These are phyloP conservation scores for Dysphania ambrosioides DNA, from an alignment of 148 eudicot genomes.

Conservation along the genomic window DNA sequence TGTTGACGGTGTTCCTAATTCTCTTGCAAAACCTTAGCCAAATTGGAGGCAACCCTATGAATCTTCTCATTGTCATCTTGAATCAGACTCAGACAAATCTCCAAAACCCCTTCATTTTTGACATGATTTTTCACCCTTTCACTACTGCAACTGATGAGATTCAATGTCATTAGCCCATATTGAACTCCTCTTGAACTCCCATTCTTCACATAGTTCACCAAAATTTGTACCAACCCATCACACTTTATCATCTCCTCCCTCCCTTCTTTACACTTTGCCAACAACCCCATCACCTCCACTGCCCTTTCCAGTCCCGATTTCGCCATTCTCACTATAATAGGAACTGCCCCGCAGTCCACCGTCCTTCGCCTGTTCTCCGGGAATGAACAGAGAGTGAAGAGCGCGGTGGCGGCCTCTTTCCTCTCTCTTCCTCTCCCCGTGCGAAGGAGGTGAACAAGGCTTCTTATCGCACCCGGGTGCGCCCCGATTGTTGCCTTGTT, in stretches of 20 bases:
- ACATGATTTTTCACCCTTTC: conserved; percentile 42
- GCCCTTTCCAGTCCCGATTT: conserved; percentile 69
- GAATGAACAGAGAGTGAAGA: conserved; percentile 65
- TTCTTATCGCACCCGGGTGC: conserved; percentile 54
- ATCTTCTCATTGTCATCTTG: conserved; percentile 87
- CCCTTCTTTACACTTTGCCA: conserved; percentile 70
- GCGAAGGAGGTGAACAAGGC: conserved; percentile 46
- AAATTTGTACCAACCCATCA: conserved; percentile 38
- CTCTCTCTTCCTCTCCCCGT: conserved; percentile 57
- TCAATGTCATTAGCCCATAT: conserved; percentile 60
- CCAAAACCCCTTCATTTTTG: conserved; percentile 55
- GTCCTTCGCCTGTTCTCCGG: conserved; percentile 67
- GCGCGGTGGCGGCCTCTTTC: conserved; percentile 84
- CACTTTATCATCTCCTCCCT: conserved; percentile 55
- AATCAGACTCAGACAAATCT: conserved; percentile 62
- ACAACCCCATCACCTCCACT: conserved; percentile 64
- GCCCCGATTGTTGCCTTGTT: conserved; percentile 91
- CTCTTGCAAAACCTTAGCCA: conserved; percentile 62
- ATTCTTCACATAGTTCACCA: conserved; percentile 58
- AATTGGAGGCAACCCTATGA: conserved; percentile 63
- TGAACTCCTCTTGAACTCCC: conserved; percentile 80
- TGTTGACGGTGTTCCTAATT: conserved; percentile 11
- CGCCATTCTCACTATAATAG: conserved; percentile 37
- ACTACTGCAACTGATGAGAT: conserved; percentile 51
- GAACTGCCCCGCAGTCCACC: conserved; percentile 62